Evolutionary conservation across 2,329 filamentous ascomycete genomes (phyloP), one percentile per base, ranked within the genome.

Genomic region (Stromatinia cepivora): DNA sequence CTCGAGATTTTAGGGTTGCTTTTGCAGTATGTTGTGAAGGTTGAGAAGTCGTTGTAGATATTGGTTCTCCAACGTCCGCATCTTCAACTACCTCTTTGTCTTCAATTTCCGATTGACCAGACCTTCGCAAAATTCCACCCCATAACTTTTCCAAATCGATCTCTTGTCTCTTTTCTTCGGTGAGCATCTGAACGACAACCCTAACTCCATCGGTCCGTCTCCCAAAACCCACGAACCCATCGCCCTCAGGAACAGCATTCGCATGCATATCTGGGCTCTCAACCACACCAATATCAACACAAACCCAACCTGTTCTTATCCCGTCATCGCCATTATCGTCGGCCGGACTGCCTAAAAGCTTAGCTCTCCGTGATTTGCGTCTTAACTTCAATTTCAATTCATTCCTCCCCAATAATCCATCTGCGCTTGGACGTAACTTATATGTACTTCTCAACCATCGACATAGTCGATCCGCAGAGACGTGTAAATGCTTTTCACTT

Each of bases 291-390:
- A 95, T 86, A 78, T 97, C 96, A 71, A 98, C 92, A 80, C 95
- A 99, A 28, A 99, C 91, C 95, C 95, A 99, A 13, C 93, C 94
- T 0, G 94, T 97, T 17, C 91, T 90, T 66, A 97, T 92, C 3
- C 94, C 94, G 77, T 97, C 92, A 75, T 97, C 94, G 1, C 85
- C 82, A 61, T 85, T 86, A 20, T 85, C 84, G 15, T 87, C 87
- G 8, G 87, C 83, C 59, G 82, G 81, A n/a, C 88, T 91, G 20
- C 92, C 93, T 74, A 97, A 82, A 71, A 97, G 83, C 79, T 92
- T 93, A 45, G 93, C 91, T 75, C 91, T 90, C 78, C 92, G 92
- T 10, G 91, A 89, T 78, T 94, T 90, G 54, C 95, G 85, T 48
- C 90, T 85, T 72, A 97, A 81, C 78, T 94, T 97, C 64, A 93